phyloP scores from a whole-genome alignment of 2,329 filamentous ascomycete genomes.

The Neurospora sp. region DNA sequence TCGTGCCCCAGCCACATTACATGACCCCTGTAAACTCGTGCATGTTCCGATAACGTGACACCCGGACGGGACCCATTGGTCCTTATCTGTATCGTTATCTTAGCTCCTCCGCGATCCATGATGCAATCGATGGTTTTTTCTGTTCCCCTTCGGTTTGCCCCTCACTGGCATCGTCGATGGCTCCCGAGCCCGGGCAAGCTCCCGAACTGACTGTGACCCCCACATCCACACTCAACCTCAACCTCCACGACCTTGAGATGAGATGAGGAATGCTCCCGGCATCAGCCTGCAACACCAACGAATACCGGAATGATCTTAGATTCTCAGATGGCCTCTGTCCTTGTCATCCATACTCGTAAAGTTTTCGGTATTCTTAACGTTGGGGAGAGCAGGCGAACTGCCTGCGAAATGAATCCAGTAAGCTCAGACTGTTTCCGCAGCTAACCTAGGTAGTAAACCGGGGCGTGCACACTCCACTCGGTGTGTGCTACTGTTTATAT shows the following conservation, averaged over 20 bases:
- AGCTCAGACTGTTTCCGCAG: neutral
- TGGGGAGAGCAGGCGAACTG: neutral
- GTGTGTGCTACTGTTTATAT: neutral
- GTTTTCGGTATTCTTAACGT: neutral
- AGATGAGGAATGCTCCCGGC: neutral
- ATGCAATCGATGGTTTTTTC: neutral
- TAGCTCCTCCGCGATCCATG: neutral
- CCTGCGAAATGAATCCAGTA: neutral
- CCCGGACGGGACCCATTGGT: neutral
- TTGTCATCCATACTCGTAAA: neutral
- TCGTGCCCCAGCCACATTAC: neutral
- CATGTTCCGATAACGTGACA: neutral
- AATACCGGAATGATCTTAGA: neutral
- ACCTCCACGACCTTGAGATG: neutral
- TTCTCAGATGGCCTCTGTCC: neutral
- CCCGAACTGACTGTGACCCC: neutral
- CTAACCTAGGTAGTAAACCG: neutral
- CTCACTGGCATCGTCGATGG: neutral
- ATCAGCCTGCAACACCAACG: neutral
- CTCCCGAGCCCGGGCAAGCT: neutral
- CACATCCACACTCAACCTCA: neutral
- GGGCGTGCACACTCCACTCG: neutral
- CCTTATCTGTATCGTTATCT: neutral
- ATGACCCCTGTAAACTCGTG: neutral
- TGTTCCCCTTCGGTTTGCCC: neutral